Conservation (phyloP, 805 yeast genomes). For the Dipodascus geniculatus region DNA sequence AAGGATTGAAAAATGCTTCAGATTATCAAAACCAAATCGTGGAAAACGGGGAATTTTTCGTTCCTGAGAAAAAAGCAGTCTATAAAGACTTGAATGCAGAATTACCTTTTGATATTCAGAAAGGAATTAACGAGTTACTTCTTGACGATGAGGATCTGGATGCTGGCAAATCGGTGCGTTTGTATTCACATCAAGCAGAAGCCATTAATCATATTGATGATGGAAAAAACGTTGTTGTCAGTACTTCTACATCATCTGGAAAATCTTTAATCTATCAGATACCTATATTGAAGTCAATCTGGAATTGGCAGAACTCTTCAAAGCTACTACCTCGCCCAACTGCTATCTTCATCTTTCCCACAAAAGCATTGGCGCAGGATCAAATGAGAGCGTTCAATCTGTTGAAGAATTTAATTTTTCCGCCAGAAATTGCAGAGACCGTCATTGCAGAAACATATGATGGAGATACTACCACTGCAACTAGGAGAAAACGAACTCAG, state of each 20-base stretch:
- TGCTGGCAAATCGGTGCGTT: slow-evolving; percentile 13
- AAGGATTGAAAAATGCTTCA: slow-evolving; percentile 32
- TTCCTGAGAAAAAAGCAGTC: slow-evolving; percentile 35
- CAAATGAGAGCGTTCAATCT: slow-evolving; percentile 72
- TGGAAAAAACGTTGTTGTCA: slow-evolving; percentile 63
- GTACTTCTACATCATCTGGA: slow-evolving; percentile 96
- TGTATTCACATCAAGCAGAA: slow-evolving; percentile 74
- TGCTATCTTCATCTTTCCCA: slow-evolving; percentile 85
- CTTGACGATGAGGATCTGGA: slow-evolving; percentile 15
- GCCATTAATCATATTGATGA: slow-evolving; percentile 48
- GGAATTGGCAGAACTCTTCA: slow-evolving; percentile 15
- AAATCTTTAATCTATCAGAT: slow-evolving; percentile 86
- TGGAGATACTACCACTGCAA: slow-evolving; percentile 71
- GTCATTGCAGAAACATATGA: slow-evolving; percentile 71
- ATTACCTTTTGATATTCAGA: slow-evolving; percentile 15
- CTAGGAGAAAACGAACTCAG: slow-evolving; percentile 27
- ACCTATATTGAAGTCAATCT: slow-evolving; percentile 47
- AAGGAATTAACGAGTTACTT: slow-evolving; percentile 36
- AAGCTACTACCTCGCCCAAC: slow-evolving; percentile 27
- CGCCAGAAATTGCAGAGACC: slow-evolving; percentile 32
- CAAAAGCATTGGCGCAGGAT: slow-evolving; percentile 96
- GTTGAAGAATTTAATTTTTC: slow-evolving; percentile 29
- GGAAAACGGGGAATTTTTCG: slow-evolving; percentile 33
- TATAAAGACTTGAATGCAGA: slow-evolving; percentile 18
- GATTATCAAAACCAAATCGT: slow-evolving; percentile 57